These are phyloP conservation scores for Paxillus ammoniavirescens DNA, from an alignment of 768 basidiomycete genomes.

Conservation along the genomic window DNA sequence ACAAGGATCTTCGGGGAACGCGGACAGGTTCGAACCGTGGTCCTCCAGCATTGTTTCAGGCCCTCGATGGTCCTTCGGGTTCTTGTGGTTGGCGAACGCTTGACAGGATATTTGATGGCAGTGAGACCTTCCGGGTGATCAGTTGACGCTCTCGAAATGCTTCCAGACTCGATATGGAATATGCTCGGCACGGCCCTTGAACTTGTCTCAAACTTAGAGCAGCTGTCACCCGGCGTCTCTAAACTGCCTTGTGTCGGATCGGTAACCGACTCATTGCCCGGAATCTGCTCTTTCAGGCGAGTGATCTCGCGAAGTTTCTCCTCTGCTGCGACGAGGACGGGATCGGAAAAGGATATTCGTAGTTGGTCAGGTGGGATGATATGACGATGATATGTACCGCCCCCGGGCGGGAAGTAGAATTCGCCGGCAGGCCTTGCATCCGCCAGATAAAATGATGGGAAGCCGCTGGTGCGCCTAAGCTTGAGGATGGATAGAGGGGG, in stretches of 20 bases:
- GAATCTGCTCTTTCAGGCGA: neutral
- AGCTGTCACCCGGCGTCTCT: neutral
- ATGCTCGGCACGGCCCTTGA: neutral
- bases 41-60: neutral
- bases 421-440: neutral
- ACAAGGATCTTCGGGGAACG: neutral
- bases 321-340: constrained; percentile 21
- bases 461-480: neutral
- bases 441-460: neutral
- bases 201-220: neutral
- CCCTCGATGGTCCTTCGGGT: neutral
- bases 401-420: constrained; percentile 14
- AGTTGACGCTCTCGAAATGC: neutral
- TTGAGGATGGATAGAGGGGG: constrained; percentile 1
- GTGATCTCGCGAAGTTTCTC: constrained; percentile 4
- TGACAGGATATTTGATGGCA: neutral
- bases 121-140: neutral
- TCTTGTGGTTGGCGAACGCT: neutral
- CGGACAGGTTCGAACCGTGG: neutral
- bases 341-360: constrained; percentile 20
- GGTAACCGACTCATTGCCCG: neutral
- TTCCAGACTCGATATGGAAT: neutral
- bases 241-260: neutral
- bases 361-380: constrained; percentile 13
- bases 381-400: constrained; percentile 10